phyloP scores from a whole-genome alignment of 2,329 filamentous ascomycete genomes.

The Apiospora koreana region DNA sequence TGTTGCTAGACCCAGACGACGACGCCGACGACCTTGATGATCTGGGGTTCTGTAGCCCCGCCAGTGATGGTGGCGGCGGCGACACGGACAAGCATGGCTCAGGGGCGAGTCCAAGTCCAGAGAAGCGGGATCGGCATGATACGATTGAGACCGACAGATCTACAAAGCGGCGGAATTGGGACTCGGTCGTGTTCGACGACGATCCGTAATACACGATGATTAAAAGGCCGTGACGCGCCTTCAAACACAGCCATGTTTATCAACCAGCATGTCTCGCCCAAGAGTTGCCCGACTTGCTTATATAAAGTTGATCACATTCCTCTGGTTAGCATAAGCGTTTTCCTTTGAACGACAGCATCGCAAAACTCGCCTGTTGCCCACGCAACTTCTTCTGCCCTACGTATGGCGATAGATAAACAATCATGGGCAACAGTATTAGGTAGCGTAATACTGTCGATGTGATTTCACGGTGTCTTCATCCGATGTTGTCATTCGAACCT shows the following conservation, averaged over 20 bases:
- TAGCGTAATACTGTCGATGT: neutral
- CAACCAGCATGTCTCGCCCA: no score
- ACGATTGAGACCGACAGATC: conserved; percentile 12
- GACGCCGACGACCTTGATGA: conserved; percentile 27
- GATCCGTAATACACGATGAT: neutral
- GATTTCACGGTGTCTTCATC: neutral
- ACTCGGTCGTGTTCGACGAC: conserved; percentile 14
- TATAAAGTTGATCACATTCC: no score
- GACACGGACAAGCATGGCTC: conserved; percentile 5
- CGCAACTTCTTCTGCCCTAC: neutral
- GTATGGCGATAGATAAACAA: no score
- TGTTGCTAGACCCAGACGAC: conserved; percentile 30
- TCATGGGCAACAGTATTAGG: neutral
- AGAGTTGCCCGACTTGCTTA: no score
- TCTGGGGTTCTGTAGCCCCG: conserved; percentile 8
- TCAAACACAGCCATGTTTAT: no score
- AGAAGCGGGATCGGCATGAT: conserved; percentile 11
- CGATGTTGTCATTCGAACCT: neutral
- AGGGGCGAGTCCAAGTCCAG: neutral
- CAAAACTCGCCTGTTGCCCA: neutral
- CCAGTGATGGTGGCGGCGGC: conserved; percentile 7
- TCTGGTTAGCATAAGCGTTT: no score
- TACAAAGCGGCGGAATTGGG: conserved; percentile 17
- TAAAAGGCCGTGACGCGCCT: no score
- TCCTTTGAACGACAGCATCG: neutral